Base-by-base conservation (phyloP, 2,329 filamentous ascomycete genomes). In the Didymella exigua region DNA sequence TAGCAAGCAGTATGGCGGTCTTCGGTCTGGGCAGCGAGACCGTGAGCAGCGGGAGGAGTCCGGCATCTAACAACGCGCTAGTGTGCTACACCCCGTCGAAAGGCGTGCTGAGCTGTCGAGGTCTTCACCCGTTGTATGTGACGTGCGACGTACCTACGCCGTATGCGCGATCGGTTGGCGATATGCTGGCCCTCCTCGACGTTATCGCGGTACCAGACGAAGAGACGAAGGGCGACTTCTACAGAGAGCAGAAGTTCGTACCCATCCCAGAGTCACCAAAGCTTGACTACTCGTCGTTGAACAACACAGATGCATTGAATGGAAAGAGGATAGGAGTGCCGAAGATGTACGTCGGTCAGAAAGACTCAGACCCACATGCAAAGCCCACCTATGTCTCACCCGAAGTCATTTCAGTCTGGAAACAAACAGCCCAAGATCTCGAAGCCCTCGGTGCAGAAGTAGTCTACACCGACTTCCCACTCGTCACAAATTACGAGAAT, bases 21-120 rank as follows among this genome's bases (percentile, higher is more conserved):
- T 85, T 86, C 55, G 82, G 81, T 0, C 72, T 86, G 49, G 84
- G 79, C 0, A 78, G 76, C 2, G 84, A 86, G 65, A 84, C 83
- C 0, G 81, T 86, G 0, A 82, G 80, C 0, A 84, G 81, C 0
- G 84, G 84, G 0, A 75, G 84, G 2, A 81, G 80, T 2, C 84
- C 83, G 0, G 83, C 83, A 1, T 82, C 79, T 0, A 85, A 85
- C 58, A 86, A 85, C 61, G 80, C 75, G 0, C 67, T 86, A 2
- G 75, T 85, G 0, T 82, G 78, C 0, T 86, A 86, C 49, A 82
- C 84, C 0, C 82, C 84, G 0, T 85, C 82, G 0, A 75, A 80
- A 33, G 81, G 82, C 0, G 56, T 82, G 0, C 72, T 86, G 14
- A 79, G 82, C 2, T 77, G 79, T 8, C 75, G 82, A 1, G 84